Evolutionary conservation across 805 yeast species (phyloP), one percentile per base, ranked within the genome.

Genomic region (Kuraishia cidri): DNA sequence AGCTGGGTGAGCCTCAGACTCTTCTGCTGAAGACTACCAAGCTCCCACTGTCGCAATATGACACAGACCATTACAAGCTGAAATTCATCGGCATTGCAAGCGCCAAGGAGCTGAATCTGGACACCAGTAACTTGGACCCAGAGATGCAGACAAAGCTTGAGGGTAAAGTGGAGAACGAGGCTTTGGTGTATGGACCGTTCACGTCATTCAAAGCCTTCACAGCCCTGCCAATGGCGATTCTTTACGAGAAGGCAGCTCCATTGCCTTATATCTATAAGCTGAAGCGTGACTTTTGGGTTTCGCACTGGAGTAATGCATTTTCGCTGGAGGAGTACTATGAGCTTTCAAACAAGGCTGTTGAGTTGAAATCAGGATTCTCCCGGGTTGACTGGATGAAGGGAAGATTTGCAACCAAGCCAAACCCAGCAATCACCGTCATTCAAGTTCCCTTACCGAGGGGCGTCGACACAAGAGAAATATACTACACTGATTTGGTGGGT

Each of bases 401-500:
- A 15, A 70, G 69, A 40, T 60, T 64, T 35, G 69, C 66, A 20
- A 47, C 62, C 41, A 64, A 69, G 45, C 64, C 69, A 38, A 65
- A 73, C 32, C 75, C 79, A 36, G 78, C 84, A 3, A 54, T 85
- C 26, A 65, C 72, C 21, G 73, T 72, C 18, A 50, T 87, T 37
- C 79, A 75, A 38, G 53, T 84, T 38, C 68, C 66, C 6, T 52
- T 83, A 20, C 71, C 72, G 8, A 53, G 58, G 15, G 57, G 58
- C 19, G 30, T 32, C 3, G 47, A 46, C 4, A 61, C 79, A 13
- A 52, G 66, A n/a, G 92, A 79, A 38, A 70, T 78, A 36, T 92
- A 84, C 60, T 85, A 65, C 52, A 79, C 86, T 8, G 98, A 92
- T 56, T 71, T 81, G 43, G 95, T 90, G 19, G 98, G 98, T 24